Evolutionary conservation across 2,329 filamentous ascomycete species (phyloP).

Genomic region (Erysiphe neolycopersici): DNA sequence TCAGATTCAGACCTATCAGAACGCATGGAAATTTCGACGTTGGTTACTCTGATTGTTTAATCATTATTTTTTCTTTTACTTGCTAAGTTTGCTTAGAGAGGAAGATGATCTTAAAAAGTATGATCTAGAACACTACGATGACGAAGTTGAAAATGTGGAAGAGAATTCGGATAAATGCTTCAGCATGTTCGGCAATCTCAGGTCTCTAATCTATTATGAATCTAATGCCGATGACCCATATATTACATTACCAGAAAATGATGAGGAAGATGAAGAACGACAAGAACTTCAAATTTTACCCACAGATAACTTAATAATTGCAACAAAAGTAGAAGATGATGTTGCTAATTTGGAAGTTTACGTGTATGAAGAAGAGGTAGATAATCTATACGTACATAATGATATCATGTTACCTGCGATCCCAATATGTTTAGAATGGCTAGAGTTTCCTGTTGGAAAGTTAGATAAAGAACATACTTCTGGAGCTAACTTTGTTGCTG

Average conservation of each 20-base stretch:
- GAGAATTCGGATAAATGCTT: constrained; percentile 30
- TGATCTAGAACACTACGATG: constrained; percentile 86
- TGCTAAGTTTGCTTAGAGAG: constrained; percentile 15
- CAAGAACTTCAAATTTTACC: constrained; percentile 83
- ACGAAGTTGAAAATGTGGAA: constrained; percentile 43
- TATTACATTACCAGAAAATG: constrained; percentile 54
- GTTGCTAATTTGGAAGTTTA: constrained; percentile 91
- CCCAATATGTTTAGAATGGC: constrained; percentile 83
- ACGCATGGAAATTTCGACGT: not conserved
- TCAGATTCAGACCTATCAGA: not conserved
- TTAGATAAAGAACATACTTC: constrained; percentile 30
- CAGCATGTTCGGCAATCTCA: constrained; percentile 88
- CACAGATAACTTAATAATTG: constrained; percentile 76
- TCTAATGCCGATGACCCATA: constrained; percentile 92
- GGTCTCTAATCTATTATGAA: constrained; percentile 78
- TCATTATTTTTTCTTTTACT: constrained; percentile 7
- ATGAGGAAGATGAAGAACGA: constrained; percentile 48
- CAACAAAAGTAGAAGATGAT: constrained; percentile 89
- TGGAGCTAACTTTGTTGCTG: constrained; percentile 71
- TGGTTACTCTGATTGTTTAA: not conserved
- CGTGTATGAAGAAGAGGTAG: constrained; percentile 81
- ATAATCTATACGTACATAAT: constrained; percentile 97
- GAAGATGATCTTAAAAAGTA: constrained; percentile 92
- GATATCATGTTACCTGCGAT: constrained; percentile 98
- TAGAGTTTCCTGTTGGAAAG: constrained; percentile 73